These are phyloP conservation scores for Paecilomyces dactylethromorphus DNA, from an alignment of 2,329 filamentous ascomycete species.

Conservation along the genomic window DNA sequence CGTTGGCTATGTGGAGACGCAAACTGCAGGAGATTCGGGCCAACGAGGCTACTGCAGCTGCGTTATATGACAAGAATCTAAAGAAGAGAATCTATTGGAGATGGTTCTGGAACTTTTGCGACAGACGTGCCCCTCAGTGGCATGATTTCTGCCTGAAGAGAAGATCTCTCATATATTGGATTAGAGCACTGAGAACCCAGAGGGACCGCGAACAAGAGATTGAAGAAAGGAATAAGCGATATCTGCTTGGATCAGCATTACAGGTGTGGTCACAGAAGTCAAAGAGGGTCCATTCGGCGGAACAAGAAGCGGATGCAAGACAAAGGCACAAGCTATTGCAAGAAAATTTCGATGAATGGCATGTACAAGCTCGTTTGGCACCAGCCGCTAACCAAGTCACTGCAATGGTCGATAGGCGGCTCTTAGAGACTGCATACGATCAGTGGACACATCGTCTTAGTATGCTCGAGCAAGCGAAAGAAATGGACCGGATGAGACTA, in stretches of 20 bases:
- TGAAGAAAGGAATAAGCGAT: conserved; percentile 22
- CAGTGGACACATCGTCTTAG: conserved; percentile 44
- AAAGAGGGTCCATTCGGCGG: conserved; percentile 17
- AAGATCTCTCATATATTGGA: conserved; percentile 34
- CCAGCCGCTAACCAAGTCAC: conserved; percentile 38
- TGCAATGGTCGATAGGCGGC: conserved; percentile 37
- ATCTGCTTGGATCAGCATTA: conserved; percentile 20
- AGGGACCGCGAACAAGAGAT: conserved; percentile 34
- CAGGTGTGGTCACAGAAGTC: conserved; percentile 29
- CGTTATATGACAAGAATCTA: conserved; percentile 22
- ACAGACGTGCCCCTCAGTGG: conserved; percentile 37
- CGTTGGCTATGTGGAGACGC: conserved; percentile 48
- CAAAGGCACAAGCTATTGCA: conserved; percentile 27
- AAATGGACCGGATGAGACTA: conserved; percentile 46
- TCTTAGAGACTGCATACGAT: conserved; percentile 41
- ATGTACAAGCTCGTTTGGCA: conserved; percentile 33
- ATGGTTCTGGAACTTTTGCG: conserved; percentile 41
- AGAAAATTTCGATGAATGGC: conserved; percentile 37
- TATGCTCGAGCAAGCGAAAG: conserved; percentile 42
- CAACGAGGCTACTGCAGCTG: conserved; percentile 26
- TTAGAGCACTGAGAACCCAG: conserved; percentile 32
- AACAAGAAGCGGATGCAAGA: conserved; percentile 23
- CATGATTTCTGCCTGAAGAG: conserved; percentile 34
- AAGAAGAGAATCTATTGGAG: conserved; percentile 31
- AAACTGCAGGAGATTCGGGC: conserved; percentile 31